Evolutionary conservation across 2,329 filamentous ascomycete genomes (phyloP), one percentile per base, ranked within the genome.

Genomic region (Chaetomium sp.): DNA sequence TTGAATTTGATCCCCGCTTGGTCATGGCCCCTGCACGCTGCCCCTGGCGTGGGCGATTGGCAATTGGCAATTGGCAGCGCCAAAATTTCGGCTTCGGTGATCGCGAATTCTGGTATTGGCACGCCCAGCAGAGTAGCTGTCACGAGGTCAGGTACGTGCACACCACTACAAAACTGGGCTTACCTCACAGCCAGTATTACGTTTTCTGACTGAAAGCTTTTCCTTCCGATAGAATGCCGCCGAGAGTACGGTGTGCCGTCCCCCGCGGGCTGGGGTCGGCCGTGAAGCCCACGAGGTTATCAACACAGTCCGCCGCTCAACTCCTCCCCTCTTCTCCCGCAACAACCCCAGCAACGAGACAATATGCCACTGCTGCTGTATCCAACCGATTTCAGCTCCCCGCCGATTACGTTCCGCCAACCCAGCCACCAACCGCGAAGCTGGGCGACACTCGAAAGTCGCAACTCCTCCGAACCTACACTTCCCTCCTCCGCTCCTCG

Each of bases 361-460:
- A 61, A n/a, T 68, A 68, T 56, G 66, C 66, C 14, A 64, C 61
- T 2, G 54, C 61, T 1, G 44, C 62, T 6, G 47, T 57, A 36
- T 36, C 56, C 8, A 51, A 32, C 5, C 5, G 10, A 32, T 62
- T 75, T 19, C 68, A 63, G 37, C 65, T 77, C 33, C 76, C 77
- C 1, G 69, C 73, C 56, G 72, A 79, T 62, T 77, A 78, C 60
- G 70, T 76, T 2, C 86, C 80, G 74, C 82, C 84, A 0, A 87
- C 84, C 1, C 91, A 96, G 71, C 92, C 91, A 2, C 90, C 89
- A 4, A 95, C 89, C 53, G 87, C 95, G 69, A 89, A 92, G 69
- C 87, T 86, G 19, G 82, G 91, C 47, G 88, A 95, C 69, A 87
- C 87, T 66, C 87, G 92, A 70, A 96, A 97, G 75, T 87, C 91